Base-by-base conservation (phyloP, 495 filamentous ascomycete genomes). In the Daldinia bambusicola region DNA sequence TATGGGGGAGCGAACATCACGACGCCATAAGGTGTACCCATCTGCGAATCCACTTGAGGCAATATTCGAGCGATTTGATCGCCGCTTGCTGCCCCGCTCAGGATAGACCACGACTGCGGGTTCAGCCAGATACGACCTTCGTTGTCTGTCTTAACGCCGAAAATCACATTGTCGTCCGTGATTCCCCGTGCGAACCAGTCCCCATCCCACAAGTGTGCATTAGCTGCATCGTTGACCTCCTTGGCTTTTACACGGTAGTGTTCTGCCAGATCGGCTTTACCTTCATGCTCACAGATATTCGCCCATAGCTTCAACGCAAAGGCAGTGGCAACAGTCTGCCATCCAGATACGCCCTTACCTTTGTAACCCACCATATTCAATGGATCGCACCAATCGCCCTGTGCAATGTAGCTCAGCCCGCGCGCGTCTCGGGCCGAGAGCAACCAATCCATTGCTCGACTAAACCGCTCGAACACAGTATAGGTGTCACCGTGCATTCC, bases 311-410 rank as follows among this genome's bases (percentile, higher is more conserved):
- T 83, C 59, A 81, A 58, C 0, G 85, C 82, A 65, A 82, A 85
- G 8, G 76, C 85, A 0, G 84, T 86, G 20, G 84, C 85, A 2
- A 87, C 76, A 0, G 85, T 87, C 63, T 87, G 80, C 85, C 85
- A 87, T 34, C 84, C 85, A 0, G 85, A 87, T 30, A 87, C 85
- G 20, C 85, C 85, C 40, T 79, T 80, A 51, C 84, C 84, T 71
- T 84, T 86, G 71, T 84, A 84, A 38, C 85, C 85, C 43, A 86
- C 85, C 85, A 87, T 87, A 74, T 87, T 87, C 80, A 87, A 84
- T 50, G 85, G 85, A 66, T 87, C 85, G 65, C 85, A 87, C 85
- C 85, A 87, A 66, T 87, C 85, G 45, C 85, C 85, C 66, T 87
- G 84, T 1, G 83, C 83, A 61, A 87, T 86, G 77, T 80, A 87